Evolutionary conservation across 2,329 filamentous ascomycete genomes (phyloP).

Genomic region (Nemania sp.): DNA sequence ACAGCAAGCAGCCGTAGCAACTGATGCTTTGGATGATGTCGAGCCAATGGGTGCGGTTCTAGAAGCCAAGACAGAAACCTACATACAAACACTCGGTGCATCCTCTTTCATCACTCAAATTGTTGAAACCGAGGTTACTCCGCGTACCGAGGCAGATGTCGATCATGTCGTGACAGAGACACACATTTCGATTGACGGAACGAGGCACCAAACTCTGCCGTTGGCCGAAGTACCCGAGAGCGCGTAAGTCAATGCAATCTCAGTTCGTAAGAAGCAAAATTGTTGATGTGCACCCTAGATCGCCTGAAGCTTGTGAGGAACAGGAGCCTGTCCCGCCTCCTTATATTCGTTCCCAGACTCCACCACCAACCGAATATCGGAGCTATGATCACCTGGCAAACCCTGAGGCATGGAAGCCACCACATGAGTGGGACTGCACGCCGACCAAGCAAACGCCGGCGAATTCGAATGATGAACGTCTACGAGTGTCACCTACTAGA

Average conservation of each 20-base stretch:
- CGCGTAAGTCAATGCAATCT: conserved; percentile 33
- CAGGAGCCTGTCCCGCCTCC: conserved; percentile 29
- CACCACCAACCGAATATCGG: conserved; percentile 30
- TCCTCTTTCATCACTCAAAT: conserved; percentile 49
- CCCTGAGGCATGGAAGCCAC: conserved; percentile 51
- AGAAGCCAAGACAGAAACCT: conserved; percentile 39
- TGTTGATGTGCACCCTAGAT: conserved; percentile 13
- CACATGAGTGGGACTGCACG: conserved; percentile 49
- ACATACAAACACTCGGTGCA: conserved; percentile 48
- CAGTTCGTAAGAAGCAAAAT: not conserved
- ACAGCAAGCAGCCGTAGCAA: conserved; percentile 40
- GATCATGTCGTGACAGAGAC: conserved; percentile 45
- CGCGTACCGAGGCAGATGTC: conserved; percentile 41
- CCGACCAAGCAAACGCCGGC: conserved; percentile 33
- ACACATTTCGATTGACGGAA: conserved; percentile 43
- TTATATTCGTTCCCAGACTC: conserved; percentile 33
- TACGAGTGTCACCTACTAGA: conserved; percentile 28
- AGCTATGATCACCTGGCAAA: conserved; percentile 41
- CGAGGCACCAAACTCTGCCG: conserved; percentile 37
- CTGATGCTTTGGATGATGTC: conserved; percentile 42
- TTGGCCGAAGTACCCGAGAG: conserved; percentile 39
- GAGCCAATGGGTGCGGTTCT: conserved; percentile 38
- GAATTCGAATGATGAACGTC: conserved; percentile 30
- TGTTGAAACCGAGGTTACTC: conserved; percentile 46
- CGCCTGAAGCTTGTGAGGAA: conserved; percentile 32